phyloP scores from a whole-genome alignment of 768 basidiomycete species.

The Coprinopsis strossmayeri region DNA sequence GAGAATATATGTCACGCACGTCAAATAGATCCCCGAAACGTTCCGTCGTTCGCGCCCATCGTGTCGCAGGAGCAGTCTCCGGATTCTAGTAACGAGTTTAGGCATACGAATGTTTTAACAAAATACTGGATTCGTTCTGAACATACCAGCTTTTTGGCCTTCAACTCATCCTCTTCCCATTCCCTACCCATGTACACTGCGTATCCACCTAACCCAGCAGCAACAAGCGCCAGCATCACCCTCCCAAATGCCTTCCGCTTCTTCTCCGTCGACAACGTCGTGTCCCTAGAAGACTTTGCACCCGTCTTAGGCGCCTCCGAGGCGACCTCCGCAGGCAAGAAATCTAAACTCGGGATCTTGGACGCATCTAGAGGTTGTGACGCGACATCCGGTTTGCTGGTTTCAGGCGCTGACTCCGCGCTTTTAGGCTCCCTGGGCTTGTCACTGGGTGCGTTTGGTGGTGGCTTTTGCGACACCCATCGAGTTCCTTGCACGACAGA shows the following conservation, averaged over 20 bases:
- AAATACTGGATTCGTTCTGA: neutral
- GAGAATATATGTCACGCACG: conserved; percentile 32
- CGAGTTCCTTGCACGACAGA: conserved; percentile 25
- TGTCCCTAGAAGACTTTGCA: conserved; percentile 71
- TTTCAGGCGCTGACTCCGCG: conserved; percentile 15
- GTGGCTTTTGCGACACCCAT: conserved; percentile 27
- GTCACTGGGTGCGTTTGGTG: conserved; percentile 11
- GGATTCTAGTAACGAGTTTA: conserved; percentile 32
- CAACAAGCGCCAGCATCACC: conserved; percentile 45
- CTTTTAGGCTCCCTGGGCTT: conserved; percentile 8
- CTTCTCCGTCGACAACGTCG: conserved; percentile 73
- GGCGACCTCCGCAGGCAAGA: conserved; percentile 47
- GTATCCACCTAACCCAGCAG: conserved; percentile 49
- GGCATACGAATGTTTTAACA: neutral
- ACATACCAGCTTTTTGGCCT: conserved; percentile 55
- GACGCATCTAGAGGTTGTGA: conserved; percentile 10
- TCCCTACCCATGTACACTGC: conserved; percentile 68
- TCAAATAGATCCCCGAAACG: conserved; percentile 64
- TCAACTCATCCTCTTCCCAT: conserved; percentile 71
- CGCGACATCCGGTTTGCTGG: conserved; percentile 12
- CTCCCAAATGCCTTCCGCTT: conserved; percentile 53
- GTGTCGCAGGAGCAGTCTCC: conserved; percentile 52
- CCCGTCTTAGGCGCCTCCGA: conserved; percentile 50
- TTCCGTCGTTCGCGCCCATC: conserved; percentile 57
- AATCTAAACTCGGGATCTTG: conserved; percentile 53